Percentiles rank a stretch among this genome's conserved stretches.
These are phyloP conservation scores for Tolypocladium sp. DNA, from an alignment of 2,329 filamentous ascomycete genomes.

Conservation along the genomic window DNA sequence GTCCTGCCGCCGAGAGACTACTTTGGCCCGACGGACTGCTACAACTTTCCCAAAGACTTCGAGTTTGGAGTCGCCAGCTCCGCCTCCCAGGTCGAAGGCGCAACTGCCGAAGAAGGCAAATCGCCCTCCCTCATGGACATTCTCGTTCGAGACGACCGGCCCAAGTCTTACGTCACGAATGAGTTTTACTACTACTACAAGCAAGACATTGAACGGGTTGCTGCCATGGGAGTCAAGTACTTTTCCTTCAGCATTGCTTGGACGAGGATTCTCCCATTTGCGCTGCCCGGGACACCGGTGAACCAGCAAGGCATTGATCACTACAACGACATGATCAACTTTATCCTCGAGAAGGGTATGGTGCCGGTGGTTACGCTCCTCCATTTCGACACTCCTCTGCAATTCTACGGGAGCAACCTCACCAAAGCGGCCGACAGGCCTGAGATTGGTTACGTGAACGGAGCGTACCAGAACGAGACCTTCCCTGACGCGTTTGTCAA, in stretches of 20 bases:
- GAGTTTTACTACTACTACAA: slow-evolving; percentile 48
- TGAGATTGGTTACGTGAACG: slow-evolving; percentile 28
- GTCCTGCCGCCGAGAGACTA: slow-evolving; percentile 44
- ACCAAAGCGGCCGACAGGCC: slow-evolving; percentile 11
- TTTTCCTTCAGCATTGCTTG: slow-evolving; percentile 45
- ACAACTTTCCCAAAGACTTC: slow-evolving; percentile 39
- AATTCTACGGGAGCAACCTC: slow-evolving; percentile 28
- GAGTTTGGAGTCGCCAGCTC: slow-evolving; percentile 38
- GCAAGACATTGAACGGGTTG: slow-evolving; percentile 44
- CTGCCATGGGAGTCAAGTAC: slow-evolving; percentile 39
- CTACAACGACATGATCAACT: slow-evolving; percentile 45
- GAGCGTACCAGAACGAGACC: slow-evolving; percentile 33
- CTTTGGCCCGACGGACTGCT: slow-evolving; percentile 37
- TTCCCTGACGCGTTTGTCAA: slow-evolving; percentile 42
- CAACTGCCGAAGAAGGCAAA: slow-evolving; percentile 32
- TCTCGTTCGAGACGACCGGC: slow-evolving; percentile 14
- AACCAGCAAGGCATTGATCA: slow-evolving; percentile 41
- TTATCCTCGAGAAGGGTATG: slow-evolving; percentile 38
- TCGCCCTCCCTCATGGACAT: slow-evolving; percentile 34
- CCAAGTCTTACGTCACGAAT: slow-evolving; percentile 28
- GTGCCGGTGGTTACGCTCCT: slow-evolving; percentile 36
- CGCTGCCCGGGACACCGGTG: slow-evolving; percentile 37
- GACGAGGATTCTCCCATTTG: slow-evolving; percentile 43
- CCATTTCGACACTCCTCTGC: slow-evolving; percentile 38
- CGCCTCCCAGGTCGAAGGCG: slow-evolving; percentile 36